phyloP scores from a whole-genome alignment of 2,329 filamentous ascomycete species.

The Diaporthe longicolla region DNA sequence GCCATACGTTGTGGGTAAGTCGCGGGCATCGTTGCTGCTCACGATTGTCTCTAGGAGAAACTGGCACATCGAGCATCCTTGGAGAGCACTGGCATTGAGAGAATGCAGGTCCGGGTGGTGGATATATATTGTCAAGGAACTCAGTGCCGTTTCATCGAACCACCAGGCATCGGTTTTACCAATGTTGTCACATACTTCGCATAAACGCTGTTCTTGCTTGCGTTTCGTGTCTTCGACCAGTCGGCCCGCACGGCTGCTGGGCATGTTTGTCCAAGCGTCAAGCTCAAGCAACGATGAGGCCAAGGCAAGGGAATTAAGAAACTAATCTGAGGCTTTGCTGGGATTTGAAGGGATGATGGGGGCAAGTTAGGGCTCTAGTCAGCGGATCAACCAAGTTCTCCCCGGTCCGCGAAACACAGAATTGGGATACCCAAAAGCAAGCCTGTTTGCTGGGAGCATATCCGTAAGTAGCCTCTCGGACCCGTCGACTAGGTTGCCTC shows the following conservation, averaged over 20 bases:
- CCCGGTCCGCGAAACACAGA: too few species aligned
- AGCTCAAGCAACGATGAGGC: too few species aligned
- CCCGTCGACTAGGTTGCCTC: too few species aligned
- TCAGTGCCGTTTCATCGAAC: not conserved
- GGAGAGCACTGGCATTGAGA: not conserved
- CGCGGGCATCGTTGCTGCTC: not conserved
- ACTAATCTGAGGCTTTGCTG: too few species aligned
- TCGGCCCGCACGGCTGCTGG: accelerated
- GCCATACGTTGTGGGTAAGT: not conserved
- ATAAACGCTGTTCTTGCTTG: not conserved
- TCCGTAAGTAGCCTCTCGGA: too few species aligned
- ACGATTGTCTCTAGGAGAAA: not conserved
- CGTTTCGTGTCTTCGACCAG: too few species aligned
- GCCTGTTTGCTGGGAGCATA: too few species aligned
- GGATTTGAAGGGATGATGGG: too few species aligned
- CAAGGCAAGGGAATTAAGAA: too few species aligned
- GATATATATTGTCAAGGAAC: not conserved
- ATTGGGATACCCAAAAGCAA: too few species aligned
- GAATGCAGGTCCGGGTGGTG: not conserved
- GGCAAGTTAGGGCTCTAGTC: too few species aligned
- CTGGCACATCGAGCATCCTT: not conserved
- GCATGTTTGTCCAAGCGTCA: not conserved
- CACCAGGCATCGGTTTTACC: not conserved
- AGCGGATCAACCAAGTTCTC: too few species aligned
- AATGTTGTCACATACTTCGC: not conserved